These are phyloP conservation scores for Rhizopus delemar DNA, from an alignment of 371 early-diverging fungal species.

Conservation along the genomic window DNA sequence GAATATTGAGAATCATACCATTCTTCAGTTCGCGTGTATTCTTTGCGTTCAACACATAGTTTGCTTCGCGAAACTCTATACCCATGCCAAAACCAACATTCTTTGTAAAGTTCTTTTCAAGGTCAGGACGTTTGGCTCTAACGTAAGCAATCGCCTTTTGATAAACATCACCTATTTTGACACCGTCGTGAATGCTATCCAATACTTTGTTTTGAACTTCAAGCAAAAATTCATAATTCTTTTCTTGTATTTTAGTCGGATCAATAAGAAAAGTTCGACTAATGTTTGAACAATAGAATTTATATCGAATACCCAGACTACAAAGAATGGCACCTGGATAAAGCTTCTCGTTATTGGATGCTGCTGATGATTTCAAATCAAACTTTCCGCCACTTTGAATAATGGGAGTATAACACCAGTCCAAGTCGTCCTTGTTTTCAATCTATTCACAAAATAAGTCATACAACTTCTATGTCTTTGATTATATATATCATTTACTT, in stretches of 20 bases:
- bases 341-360: constrained; percentile 69
- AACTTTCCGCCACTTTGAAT: constrained; percentile 96
- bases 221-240: constrained; percentile 86
- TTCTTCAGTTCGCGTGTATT: constrained; percentile 67
- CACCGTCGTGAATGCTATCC: constrained; percentile 77
- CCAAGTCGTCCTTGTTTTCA: constrained; percentile 56
- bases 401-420: constrained; percentile 95
- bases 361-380: constrained; percentile 82
- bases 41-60: constrained; percentile 73
- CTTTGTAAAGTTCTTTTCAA: constrained; percentile 80
- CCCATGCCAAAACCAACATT: constrained; percentile 94
- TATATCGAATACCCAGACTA: constrained; percentile 91
- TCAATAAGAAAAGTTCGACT: constrained; percentile 92
- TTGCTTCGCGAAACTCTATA: constrained; percentile 90
- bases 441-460: constrained; percentile 13
- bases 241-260: constrained; percentile 87
- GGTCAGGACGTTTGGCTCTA: constrained; percentile 78
- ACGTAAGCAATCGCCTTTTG: constrained; percentile 68
- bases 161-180: constrained; percentile 78
- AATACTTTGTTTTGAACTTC: constrained; percentile 78
- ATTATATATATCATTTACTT: constrained; percentile 46
- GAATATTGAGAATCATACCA: constrained; percentile 86
- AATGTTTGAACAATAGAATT: constrained; percentile 91
- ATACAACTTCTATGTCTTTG: neutral
- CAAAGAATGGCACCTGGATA: constrained; percentile 90